These are phyloP conservation scores for Schizosaccharomyces versatilis DNA, from an alignment of 1,139 yeast species.

Conservation along the genomic window DNA sequence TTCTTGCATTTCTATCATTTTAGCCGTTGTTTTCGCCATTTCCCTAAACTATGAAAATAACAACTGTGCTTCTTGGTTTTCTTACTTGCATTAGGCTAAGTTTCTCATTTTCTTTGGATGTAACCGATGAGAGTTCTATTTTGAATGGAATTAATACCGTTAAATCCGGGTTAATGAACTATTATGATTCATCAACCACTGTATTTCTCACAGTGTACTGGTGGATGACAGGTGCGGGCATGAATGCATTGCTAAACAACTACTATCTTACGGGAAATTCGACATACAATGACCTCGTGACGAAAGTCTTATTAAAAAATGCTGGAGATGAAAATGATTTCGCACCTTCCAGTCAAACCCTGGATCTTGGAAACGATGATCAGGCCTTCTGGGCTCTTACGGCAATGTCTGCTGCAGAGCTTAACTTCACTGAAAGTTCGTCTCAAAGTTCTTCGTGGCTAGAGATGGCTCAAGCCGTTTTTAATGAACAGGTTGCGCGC, in stretches of 20 bases:
- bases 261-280: constrained; percentile 40
- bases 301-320: constrained; percentile 40
- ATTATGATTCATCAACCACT: not conserved
- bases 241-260: constrained; percentile 37
- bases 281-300: constrained; percentile 33
- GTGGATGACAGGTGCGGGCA: constrained; percentile 20
- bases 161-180: not conserved
- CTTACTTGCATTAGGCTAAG: too few relatives aligned
- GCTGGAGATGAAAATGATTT: constrained; percentile 45
- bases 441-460: constrained; percentile 38
- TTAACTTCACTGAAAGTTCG: constrained; percentile 47
- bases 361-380: constrained; percentile 78
- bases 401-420: constrained; percentile 64
- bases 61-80: too few relatives aligned
- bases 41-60: too few relatives aligned
- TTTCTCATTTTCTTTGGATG: not conserved
- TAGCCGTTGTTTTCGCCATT: too few relatives aligned
- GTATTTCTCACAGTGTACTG: not conserved
- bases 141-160: not conserved
- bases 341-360: constrained; percentile 52
- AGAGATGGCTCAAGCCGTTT: constrained; percentile 49
- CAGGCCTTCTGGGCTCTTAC: constrained; percentile 82
- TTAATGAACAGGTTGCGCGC: constrained; percentile 49
- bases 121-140: not conserved
- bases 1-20: too few relatives aligned